Conservation (phyloP, 1,284 basidiomycete genomes). For the Boletus sp. region DNA sequence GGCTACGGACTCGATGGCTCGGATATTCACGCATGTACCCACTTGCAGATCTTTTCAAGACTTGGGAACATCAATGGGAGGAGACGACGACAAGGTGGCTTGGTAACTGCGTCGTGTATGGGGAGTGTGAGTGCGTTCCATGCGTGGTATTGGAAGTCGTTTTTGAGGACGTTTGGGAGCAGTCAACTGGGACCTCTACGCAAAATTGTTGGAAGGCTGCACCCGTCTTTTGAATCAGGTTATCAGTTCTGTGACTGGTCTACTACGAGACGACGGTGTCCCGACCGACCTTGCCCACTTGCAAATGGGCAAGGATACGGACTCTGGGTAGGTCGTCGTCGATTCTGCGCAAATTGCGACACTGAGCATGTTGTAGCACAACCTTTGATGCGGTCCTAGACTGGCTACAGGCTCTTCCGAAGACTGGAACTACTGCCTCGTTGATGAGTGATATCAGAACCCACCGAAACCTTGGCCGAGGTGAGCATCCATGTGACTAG, state of each 20-base stretch:
- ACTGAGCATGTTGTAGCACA: conserved; percentile 33
- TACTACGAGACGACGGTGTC: conserved; percentile 30
- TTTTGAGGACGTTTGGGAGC: conserved; percentile 7
- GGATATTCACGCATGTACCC: conserved; percentile 1
- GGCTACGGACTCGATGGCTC: neutral
- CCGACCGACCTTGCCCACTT: conserved; percentile 15
- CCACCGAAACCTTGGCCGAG: conserved; percentile 48
- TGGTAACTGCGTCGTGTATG: conserved; percentile 46
- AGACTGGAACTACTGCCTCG: conserved; percentile 28
- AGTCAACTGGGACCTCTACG: conserved; percentile 62
- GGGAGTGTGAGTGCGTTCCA: conserved; percentile 45
- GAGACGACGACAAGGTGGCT: conserved; percentile 52
- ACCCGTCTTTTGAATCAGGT: conserved; percentile 41
- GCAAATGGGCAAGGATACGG: conserved; percentile 10
- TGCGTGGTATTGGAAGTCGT: neutral
- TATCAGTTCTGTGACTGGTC: conserved; percentile 30
- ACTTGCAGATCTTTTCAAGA: conserved; percentile 43
- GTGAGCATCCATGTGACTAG: conserved; percentile 30
- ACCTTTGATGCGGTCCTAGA: conserved; percentile 39
- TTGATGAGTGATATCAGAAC: conserved; percentile 47
- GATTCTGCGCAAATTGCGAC: neutral
- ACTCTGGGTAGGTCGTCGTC: conserved; percentile 28
- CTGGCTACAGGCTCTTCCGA: conserved; percentile 39
- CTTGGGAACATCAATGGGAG: conserved; percentile 46
- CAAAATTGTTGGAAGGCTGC: conserved; percentile 42